Base-by-base conservation (phyloP, 768 basidiomycete species). In the Leccinum truebloodii region DNA sequence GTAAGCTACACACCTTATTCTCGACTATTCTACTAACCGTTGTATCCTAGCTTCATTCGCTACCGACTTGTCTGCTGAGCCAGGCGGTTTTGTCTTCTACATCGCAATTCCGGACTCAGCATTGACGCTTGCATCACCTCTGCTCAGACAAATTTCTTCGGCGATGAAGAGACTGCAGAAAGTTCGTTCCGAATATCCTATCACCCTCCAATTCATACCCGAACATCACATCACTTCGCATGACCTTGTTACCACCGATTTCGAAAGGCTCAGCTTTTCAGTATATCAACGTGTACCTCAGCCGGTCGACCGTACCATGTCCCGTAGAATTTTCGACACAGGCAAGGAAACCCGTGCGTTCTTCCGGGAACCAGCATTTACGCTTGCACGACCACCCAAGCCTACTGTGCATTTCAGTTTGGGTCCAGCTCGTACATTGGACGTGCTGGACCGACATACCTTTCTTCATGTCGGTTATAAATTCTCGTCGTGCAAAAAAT, bases 391-490 rank as follows among this genome's bases (percentile, higher is more conserved):
- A 44, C 74, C 81, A 1, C 52, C 65, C 49, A 65, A 69, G 18
- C 67, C 72, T 6, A 70, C 66, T 60, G 76, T 80, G 30, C 71
- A 73, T 7, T 80, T 81, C 55, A 67, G 67, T 32, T 74, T 79
- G 34, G 78, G 78, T 57, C 79, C 78, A 20, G 67, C 73, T 2
- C 73, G 72, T 7, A 71, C 81, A 2, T 65, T 81, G 46, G 86
- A 86, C 59, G 81, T 86, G 16, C 56, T 81, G 52, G 83, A 86
- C 55, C 75, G 81, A 30, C 79, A 86, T 62, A 86, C 83, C 1
- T 73, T 94, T 56, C 75, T 95, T 49, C 93, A 95, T 69, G 80
- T 94, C 41, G 93, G 85, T 3, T 95, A 95, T 71, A 79, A 75
- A 44, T 61, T 88, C 2, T 87, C 88, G 12, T 65, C 71, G 5